phyloP scores from a whole-genome alignment of 108 stramenopile species.

The Cyclotella kingstonii region DNA sequence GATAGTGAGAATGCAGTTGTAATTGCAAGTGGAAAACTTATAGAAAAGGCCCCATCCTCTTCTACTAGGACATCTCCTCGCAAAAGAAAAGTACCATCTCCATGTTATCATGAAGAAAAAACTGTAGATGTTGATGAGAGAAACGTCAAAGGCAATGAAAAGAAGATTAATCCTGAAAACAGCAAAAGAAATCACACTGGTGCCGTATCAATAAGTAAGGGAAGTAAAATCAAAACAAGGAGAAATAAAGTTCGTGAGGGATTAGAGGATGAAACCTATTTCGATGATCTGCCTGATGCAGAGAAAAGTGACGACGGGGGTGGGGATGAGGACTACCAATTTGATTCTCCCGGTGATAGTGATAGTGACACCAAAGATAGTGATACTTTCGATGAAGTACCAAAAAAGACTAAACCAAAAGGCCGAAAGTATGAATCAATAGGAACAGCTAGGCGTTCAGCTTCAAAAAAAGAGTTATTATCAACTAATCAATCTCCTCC shows the following conservation, averaged over 20 bases:
- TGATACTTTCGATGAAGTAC: conserved; percentile 16
- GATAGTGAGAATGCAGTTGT: background rate
- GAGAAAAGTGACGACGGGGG: too few species aligned
- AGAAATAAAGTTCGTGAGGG: too few species aligned
- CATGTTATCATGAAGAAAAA: background rate
- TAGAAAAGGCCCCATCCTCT: background rate
- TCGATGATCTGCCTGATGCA: too few species aligned
- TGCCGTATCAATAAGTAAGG: too few species aligned
- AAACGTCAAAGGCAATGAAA: background rate
- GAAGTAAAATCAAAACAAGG: too few species aligned
- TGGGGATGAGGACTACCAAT: too few species aligned
- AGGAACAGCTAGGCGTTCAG: background rate
- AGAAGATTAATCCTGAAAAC: conserved; percentile 4
- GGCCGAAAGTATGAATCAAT: conserved; percentile 2
- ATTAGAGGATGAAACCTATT: too few species aligned
- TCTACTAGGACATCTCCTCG: background rate
- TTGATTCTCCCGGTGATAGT: too few species aligned
- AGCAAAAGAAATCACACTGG: too few species aligned
- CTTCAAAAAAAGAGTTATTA: conserved; percentile 7
- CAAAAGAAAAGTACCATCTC: background rate
- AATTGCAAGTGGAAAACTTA: background rate
- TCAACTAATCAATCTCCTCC: background rate
- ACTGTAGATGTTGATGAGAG: conserved; percentile 6
- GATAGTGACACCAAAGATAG: too few species aligned
- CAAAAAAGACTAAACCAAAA: conserved; percentile 19